Conservation (phyloP, 2,329 filamentous ascomycete genomes). For the Penicillium psychrosexuale region DNA sequence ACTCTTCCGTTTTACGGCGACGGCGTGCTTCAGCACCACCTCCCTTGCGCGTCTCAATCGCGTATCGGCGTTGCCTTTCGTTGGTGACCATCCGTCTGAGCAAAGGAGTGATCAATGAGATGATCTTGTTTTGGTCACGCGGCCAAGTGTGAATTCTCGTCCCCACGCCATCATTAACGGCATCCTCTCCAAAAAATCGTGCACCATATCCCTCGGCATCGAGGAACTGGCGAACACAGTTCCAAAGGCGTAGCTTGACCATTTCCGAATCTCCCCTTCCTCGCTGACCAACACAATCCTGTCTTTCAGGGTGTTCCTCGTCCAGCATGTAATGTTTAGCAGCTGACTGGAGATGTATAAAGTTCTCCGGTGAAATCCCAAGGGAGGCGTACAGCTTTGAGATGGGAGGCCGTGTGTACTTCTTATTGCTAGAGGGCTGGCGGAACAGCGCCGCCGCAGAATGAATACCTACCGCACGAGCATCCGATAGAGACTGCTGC, state of each 20-base stretch:
- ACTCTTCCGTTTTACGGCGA: slow-evolving; percentile 37
- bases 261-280: slow-evolving; percentile 56
- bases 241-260: slow-evolving; percentile 56
- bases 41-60: slow-evolving; percentile 54
- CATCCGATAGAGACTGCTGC: slow-evolving; percentile 42
- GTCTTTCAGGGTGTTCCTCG: slow-evolving; percentile 52
- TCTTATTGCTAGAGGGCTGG: slow-evolving; percentile 50
- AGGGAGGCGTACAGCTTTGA: slow-evolving; percentile 57
- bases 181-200: slow-evolving; percentile 51
- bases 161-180: slow-evolving; percentile 41
- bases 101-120: slow-evolving; percentile 56
- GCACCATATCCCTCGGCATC: slow-evolving; percentile 51
- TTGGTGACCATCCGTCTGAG: slow-evolving; percentile 60
- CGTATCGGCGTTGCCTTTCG: slow-evolving; percentile 57
- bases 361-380: slow-evolving; percentile 55
- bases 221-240: slow-evolving; percentile 55
- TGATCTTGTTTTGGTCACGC: slow-evolving; percentile 53
- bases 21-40: slow-evolving; percentile 40
- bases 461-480: slow-evolving; percentile 51
- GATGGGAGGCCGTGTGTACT: slow-evolving; percentile 57
- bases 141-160: slow-evolving; percentile 52
- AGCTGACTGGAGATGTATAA: slow-evolving; percentile 54
- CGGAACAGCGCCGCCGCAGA: slow-evolving; percentile 55
- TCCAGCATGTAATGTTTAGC: slow-evolving; percentile 59
- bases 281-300: slow-evolving; percentile 56